A percentile compares a stretch with the other conserved stretches of the same genome.
Conservation (phyloP, 75 land plant genomes). For the Larix kaempferi region DNA sequence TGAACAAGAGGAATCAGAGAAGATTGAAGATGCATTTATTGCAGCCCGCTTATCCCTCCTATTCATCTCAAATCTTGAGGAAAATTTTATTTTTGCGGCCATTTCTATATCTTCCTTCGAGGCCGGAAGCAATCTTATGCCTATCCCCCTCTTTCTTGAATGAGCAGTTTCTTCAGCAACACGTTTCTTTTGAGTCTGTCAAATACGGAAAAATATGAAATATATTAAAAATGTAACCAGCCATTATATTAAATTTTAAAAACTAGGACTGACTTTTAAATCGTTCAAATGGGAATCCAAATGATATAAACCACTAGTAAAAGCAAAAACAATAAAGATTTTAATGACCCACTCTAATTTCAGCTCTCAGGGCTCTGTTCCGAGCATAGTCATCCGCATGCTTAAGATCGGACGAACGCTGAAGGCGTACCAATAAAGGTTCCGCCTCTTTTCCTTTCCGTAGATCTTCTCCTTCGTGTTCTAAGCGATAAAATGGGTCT, state of each 20-base stretch:
- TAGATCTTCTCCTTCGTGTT: slow-evolving; percentile 85
- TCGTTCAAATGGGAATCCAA: not conserved
- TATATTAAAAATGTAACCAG: not conserved
- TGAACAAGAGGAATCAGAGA: slow-evolving; percentile 35
- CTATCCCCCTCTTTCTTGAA: slow-evolving; percentile 72
- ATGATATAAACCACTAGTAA: not conserved
- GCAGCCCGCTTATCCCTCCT: slow-evolving; percentile 79
- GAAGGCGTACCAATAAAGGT: slow-evolving; percentile 73
- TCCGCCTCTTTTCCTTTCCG: slow-evolving; percentile 90
- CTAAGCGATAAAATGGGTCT: slow-evolving; percentile 93
- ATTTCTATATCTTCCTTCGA: slow-evolving; percentile 61
- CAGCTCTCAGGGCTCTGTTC: slow-evolving; percentile 80
- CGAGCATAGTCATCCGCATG: slow-evolving; percentile 79
- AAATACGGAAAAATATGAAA: not conserved
- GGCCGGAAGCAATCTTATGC: slow-evolving; percentile 75
- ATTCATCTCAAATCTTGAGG: slow-evolving; percentile 74
- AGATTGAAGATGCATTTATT: slow-evolving; percentile 81
- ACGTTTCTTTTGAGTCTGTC: slow-evolving; percentile 83
- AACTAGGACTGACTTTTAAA: not conserved
- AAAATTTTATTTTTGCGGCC: slow-evolving; percentile 66
- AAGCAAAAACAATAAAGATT: not conserved
- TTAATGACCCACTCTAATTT: slow-evolving; percentile 52
- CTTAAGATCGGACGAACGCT: slow-evolving; percentile 71
- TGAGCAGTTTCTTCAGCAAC: slow-evolving; percentile 74
- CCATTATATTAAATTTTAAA: not conserved